Evolutionary conservation across 2,329 filamentous ascomycete genomes (phyloP).

Genomic region (Penicillium hesseltinei): DNA sequence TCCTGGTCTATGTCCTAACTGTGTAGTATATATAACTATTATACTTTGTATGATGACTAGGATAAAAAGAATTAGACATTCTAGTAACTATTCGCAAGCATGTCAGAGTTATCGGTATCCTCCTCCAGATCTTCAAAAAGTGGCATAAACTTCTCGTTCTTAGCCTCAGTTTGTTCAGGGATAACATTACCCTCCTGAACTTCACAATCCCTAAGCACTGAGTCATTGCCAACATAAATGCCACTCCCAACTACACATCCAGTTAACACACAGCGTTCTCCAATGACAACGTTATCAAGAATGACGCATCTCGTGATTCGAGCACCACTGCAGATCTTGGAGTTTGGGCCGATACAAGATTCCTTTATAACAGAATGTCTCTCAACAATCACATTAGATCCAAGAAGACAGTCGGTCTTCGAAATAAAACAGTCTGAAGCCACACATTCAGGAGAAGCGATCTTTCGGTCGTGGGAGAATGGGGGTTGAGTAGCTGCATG

Average conservation of each 20-base stretch:
- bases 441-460: neutral
- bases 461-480: neutral
- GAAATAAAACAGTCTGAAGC: neutral
- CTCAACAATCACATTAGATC: neutral
- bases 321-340: neutral
- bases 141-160: slow-evolving; percentile 1
- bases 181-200: neutral
- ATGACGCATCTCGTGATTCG: neutral
- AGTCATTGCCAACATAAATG: neutral
- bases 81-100: neutral
- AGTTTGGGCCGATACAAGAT: slow-evolving; percentile 1
- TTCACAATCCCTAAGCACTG: neutral
- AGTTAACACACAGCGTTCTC: neutral
- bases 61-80: neutral
- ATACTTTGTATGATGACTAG: neutral
- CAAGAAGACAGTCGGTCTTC: neutral
- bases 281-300: neutral
- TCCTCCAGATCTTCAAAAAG: neutral
- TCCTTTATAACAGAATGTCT: neutral
- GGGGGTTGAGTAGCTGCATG: neutral
- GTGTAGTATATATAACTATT: too few species aligned
- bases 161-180: neutral
- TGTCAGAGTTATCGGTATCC: neutral
- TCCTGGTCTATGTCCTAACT: too few species aligned
- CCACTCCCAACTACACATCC: neutral